A percentile compares a stretch with the other conserved stretches of the same genome.
These are phyloP conservation scores for Mycosphaerelloides madeirae DNA, from an alignment of 2,329 filamentous ascomycete genomes.

Conservation along the genomic window DNA sequence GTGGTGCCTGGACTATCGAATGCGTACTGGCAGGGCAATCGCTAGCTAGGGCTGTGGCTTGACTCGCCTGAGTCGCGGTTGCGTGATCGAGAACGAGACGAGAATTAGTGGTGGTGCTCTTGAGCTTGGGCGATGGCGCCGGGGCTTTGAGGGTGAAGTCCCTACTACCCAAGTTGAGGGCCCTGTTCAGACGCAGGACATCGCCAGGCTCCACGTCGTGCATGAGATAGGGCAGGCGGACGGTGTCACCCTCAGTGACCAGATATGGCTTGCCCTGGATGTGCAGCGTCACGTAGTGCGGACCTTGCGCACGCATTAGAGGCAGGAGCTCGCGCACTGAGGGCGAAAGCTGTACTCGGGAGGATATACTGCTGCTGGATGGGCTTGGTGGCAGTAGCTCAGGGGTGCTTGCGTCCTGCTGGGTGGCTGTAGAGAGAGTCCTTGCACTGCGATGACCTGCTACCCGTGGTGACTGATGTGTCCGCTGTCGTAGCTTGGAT, in stretches of 20 bases:
- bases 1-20: conserved; percentile 25
- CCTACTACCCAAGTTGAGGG: conserved; percentile 73
- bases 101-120: conserved; percentile 25
- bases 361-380: not conserved
- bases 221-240: conserved; percentile 50
- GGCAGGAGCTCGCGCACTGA: conserved; percentile 62
- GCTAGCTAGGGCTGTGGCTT: conserved; percentile 27
- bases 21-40: conserved; percentile 26
- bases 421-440: too few species aligned
- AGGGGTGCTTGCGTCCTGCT: too few species aligned
- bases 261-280: conserved; percentile 78
- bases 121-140: conserved; percentile 44
- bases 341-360: conserved; percentile 34
- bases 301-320: conserved; percentile 65
- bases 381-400: too few species aligned
- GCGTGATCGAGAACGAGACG: conserved; percentile 24
- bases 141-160: conserved; percentile 83
- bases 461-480: too few species aligned
- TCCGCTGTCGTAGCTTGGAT: too few species aligned
- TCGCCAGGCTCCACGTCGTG: conserved; percentile 63
- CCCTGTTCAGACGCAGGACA: conserved; percentile 80
- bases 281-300: conserved; percentile 74
- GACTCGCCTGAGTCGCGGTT: conserved; percentile 20
- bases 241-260: conserved; percentile 54
- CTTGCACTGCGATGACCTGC: not conserved